phyloP scores from a whole-genome alignment of 2,329 filamentous ascomycete genomes.

The Botrytis fragariae region DNA sequence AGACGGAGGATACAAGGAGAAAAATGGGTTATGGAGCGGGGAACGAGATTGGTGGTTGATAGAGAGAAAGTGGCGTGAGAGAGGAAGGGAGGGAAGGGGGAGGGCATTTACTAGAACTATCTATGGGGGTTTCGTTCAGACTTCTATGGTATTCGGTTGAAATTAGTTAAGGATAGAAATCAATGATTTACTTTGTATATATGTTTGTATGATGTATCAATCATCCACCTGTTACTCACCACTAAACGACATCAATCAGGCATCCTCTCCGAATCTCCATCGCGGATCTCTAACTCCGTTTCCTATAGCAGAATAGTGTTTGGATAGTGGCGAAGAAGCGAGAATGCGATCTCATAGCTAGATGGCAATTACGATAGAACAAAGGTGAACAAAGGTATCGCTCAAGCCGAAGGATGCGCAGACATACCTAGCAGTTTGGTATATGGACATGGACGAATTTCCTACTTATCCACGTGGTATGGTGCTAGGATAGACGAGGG shows the following conservation, averaged over 20 bases:
- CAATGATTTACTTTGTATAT: neutral
- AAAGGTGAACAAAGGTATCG: neutral
- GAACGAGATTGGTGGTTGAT: slow-evolving; percentile 53
- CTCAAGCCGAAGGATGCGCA: neutral
- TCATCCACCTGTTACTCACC: neutral
- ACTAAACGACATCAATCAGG: neutral
- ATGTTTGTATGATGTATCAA: neutral
- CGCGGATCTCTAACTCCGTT: neutral
- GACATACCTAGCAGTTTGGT: neutral
- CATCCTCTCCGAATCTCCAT: neutral
- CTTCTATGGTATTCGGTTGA: neutral
- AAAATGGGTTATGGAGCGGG: slow-evolving; percentile 54
- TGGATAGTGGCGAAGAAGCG: too few species aligned
- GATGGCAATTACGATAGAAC: neutral
- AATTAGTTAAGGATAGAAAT: too few species aligned
- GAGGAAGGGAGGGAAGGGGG: neutral
- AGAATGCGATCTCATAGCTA: neutral
- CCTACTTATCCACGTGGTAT: neutral
- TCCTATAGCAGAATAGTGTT: neutral
- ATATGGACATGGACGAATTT: neutral
- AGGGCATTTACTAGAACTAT: neutral
- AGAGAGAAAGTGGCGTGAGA: neutral
- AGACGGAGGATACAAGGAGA: slow-evolving; percentile 42
- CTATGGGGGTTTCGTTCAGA: neutral
- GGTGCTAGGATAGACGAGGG: neutral